Percentiles rank a stretch among this genome's conserved stretches.
These are phyloP conservation scores for Vitis riparia DNA, from an alignment of 164 flowering plant genomes.

Conservation along the genomic window DNA sequence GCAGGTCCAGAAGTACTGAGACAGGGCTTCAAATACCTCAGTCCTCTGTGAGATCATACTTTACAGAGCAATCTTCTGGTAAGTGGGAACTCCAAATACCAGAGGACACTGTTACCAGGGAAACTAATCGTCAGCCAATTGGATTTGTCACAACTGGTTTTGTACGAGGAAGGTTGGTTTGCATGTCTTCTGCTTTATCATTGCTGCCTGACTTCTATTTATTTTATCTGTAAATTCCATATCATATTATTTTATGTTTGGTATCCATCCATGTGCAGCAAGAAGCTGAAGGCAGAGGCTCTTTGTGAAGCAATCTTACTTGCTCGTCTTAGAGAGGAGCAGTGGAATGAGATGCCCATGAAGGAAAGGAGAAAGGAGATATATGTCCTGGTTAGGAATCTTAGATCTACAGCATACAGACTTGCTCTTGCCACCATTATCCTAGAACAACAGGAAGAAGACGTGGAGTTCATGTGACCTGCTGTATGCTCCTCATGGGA, in stretches of 20 bases:
- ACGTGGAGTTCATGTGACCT: slow-evolving; percentile 19
- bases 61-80: slow-evolving; percentile 49
- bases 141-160: slow-evolving; percentile 92
- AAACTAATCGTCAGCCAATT: slow-evolving; percentile 68
- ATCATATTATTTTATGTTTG: neutral
- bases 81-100: slow-evolving; percentile 65
- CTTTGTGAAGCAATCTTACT: slow-evolving; percentile 67
- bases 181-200: neutral
- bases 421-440: slow-evolving; percentile 77
- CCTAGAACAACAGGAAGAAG: slow-evolving; percentile 63
- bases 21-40: slow-evolving; percentile 55
- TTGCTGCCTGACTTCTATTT: neutral
- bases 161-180: slow-evolving; percentile 78
- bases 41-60: slow-evolving; percentile 44
- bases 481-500: too few relatives aligned
- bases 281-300: slow-evolving; percentile 60
- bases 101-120: slow-evolving; percentile 38
- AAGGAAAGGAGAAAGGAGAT: slow-evolving; percentile 52
- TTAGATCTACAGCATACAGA: slow-evolving; percentile 74
- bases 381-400: slow-evolving; percentile 75
- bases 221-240: neutral
- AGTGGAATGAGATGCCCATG: slow-evolving; percentile 52
- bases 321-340: slow-evolving; percentile 63
- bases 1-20: slow-evolving; percentile 34
- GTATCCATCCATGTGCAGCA: slow-evolving; percentile 42